Evolutionary conservation across 106 monocot species (phyloP).

Genomic region (Platanthera zijinensis): DNA sequence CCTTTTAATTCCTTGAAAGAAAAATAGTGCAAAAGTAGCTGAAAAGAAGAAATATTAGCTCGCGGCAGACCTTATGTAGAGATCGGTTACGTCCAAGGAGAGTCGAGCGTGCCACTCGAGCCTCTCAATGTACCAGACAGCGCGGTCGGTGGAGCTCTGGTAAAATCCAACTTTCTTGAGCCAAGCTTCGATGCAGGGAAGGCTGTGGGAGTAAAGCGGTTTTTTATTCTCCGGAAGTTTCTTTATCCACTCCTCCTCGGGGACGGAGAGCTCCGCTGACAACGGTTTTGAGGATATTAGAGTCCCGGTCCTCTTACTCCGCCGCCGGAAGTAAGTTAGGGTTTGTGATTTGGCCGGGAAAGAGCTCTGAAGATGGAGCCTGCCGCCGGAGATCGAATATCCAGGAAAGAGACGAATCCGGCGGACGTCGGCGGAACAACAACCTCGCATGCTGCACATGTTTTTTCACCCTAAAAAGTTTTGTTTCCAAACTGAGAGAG

Average conservation of each 20-base stretch:
- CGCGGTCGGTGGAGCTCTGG: slow-evolving; percentile 65
- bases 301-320: background rate
- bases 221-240: slow-evolving; percentile 95
- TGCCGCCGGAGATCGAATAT: background rate
- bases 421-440: background rate
- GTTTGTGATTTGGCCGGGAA: background rate
- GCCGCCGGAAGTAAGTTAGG: slow-evolving; percentile 2
- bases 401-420: background rate
- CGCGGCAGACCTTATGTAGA: slow-evolving; percentile 52
- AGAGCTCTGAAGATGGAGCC: background rate
- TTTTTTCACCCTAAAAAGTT: background rate
- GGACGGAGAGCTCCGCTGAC: slow-evolving; percentile 27
- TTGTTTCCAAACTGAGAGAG: background rate
- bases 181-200: slow-evolving; percentile 96
- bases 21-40: background rate
- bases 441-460: background rate
- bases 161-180: slow-evolving; percentile 60
- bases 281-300: slow-evolving; percentile 3
- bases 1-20: too few species aligned
- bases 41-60: background rate
- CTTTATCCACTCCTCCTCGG: slow-evolving; percentile 79
- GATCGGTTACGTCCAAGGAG: slow-evolving; percentile 81
- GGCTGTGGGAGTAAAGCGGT: slow-evolving; percentile 92
- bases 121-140: slow-evolving; percentile 72
- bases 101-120: slow-evolving; percentile 87